These are phyloP conservation scores for Backusella australiensis DNA, from an alignment of 192 early-diverging fungal genomes.

Conservation along the genomic window DNA sequence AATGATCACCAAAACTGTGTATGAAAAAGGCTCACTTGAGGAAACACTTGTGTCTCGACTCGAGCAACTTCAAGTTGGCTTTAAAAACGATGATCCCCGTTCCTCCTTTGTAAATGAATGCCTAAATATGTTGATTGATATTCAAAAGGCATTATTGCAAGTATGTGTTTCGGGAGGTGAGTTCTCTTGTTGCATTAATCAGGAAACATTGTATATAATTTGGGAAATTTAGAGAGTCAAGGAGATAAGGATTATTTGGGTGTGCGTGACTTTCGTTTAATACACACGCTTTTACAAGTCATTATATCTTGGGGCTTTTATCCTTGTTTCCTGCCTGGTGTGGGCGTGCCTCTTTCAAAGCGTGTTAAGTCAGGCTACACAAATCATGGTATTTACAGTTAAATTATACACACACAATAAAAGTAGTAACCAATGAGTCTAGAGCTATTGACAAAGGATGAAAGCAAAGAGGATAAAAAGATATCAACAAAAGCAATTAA, in stretches of 20 bases:
- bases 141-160: constrained; percentile 12
- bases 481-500: neutral
- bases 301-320: constrained; percentile 66
- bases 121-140: constrained; percentile 13
- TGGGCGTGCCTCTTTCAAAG: constrained; percentile 63
- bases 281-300: constrained; percentile 66
- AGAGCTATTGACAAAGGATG: constrained; percentile 17
- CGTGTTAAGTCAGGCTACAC: constrained; percentile 57
- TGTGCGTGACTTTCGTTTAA: constrained; percentile 57
- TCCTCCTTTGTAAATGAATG: constrained; percentile 18
- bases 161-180: constrained; percentile 14
- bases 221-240: neutral
- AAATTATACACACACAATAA: neutral
- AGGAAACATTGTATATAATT: neutral
- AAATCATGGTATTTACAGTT: constrained; percentile 35
- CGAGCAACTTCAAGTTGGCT: constrained; percentile 11
- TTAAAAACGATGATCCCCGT: neutral
- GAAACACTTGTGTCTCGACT: constrained; percentile 15
- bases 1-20: neutral
- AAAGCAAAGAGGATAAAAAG: neutral
- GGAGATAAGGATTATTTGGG: constrained; percentile 40
- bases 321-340: constrained; percentile 63
- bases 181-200: neutral
- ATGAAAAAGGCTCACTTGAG: constrained; percentile 4
- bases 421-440: neutral